These are phyloP conservation scores for Pinus tabuliformis DNA, from an alignment of 75 land plant genomes.

Conservation along the genomic window DNA sequence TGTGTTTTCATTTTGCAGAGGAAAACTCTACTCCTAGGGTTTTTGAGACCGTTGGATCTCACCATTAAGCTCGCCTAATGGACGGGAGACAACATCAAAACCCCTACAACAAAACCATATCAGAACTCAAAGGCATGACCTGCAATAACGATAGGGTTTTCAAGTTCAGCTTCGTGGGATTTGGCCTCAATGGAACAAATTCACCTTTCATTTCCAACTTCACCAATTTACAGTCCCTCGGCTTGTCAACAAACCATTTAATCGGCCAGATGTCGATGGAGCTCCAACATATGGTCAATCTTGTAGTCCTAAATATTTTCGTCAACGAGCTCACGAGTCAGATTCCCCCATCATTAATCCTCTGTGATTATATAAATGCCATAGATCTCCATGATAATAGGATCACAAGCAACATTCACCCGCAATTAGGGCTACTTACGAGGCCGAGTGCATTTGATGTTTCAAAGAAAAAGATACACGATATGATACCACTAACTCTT, in stretches of 20 bases:
- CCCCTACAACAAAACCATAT: constrained; percentile 46
- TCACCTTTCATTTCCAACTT: constrained; percentile 67
- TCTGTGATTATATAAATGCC: constrained; percentile 69
- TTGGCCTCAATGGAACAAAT: constrained; percentile 50
- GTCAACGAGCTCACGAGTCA: constrained; percentile 41
- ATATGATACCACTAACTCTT: too few relatives aligned
- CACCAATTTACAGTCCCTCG: constrained; percentile 65
- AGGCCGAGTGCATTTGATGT: constrained; percentile 68
- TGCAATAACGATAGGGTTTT: constrained; percentile 75
- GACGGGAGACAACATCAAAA: constrained; percentile 30
- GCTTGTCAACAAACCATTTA: constrained; percentile 65
- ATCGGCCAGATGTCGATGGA: constrained; percentile 53
- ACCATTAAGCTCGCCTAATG: constrained; percentile 30
- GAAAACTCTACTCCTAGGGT: too few relatives aligned
- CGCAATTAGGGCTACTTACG: constrained; percentile 48
- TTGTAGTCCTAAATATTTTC: constrained; percentile 67
- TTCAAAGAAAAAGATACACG: constrained; percentile 50
- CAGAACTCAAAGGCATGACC: constrained; percentile 49
- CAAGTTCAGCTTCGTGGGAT: constrained; percentile 47
- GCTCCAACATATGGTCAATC: constrained; percentile 45
- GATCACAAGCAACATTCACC: constrained; percentile 67
- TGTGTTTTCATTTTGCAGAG: too few relatives aligned
- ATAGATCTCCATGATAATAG: constrained; percentile 60
- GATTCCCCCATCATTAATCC: constrained; percentile 50
- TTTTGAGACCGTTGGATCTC: constrained; percentile 19